A percentile compares a stretch with the other conserved stretches of the same genome.
These are phyloP conservation scores for Paecilomyces fulvus DNA, from an alignment of 2,329 filamentous ascomycete genomes.

Conservation along the genomic window DNA sequence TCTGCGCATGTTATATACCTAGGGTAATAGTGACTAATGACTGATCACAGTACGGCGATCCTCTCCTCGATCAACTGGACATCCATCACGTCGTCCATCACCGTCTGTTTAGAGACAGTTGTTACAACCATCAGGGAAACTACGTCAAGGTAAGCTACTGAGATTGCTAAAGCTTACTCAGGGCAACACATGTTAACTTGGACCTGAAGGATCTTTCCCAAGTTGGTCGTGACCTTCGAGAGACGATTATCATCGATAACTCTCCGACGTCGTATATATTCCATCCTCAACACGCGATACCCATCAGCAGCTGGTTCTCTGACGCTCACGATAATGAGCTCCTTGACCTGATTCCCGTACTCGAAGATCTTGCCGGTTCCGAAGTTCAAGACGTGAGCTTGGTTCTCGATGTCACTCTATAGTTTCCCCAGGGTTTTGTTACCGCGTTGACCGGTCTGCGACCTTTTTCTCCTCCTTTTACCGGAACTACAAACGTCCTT, in stretches of 20 bases:
- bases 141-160: conserved; percentile 66
- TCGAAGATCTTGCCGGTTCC: conserved; percentile 84
- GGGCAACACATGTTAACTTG: conserved; percentile 7
- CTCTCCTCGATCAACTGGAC: conserved; percentile 88
- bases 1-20: not conserved
- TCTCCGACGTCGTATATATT: conserved; percentile 99
- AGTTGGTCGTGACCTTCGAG: conserved; percentile 86
- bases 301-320: conserved; percentile 99
- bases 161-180: not conserved
- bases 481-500: not conserved
- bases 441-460: conserved; percentile 16
- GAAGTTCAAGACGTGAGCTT: conserved; percentile 94
- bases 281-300: conserved; percentile 96
- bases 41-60: conserved; percentile 72
- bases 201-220: conserved; percentile 73
- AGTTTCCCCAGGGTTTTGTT: conserved; percentile 26
- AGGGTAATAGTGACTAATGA: conserved; percentile 9
- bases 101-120: conserved; percentile 92
- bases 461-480: conserved; percentile 4
- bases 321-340: conserved; percentile 99
- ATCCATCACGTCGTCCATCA: conserved; percentile 97
- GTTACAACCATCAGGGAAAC: conserved; percentile 98
- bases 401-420: conserved; percentile 80
- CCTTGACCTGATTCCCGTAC: conserved; percentile 91
- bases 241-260: conserved; percentile 99